Conservation (phyloP, 225 moss, liverwort and hornwort genomes). For the Sphagnum contortum region DNA sequence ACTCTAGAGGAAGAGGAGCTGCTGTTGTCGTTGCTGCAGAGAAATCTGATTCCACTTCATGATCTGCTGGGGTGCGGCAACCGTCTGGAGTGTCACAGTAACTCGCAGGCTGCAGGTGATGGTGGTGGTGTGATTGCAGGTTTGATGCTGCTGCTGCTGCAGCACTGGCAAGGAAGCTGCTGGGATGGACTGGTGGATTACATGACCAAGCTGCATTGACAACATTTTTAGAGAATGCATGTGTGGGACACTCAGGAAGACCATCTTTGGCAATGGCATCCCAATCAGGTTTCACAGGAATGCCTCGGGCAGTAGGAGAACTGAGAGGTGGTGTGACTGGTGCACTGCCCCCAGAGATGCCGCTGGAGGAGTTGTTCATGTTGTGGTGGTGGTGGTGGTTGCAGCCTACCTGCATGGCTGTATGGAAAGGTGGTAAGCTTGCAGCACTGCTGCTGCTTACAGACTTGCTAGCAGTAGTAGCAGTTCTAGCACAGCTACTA, state of each 20-base stretch:
- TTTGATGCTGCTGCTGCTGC: constrained; percentile 4
- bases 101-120: constrained; percentile 35
- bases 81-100: constrained; percentile 77
- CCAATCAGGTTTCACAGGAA: constrained; percentile 96
- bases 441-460: constrained; percentile 75
- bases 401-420: constrained; percentile 59
- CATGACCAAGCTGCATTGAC: constrained; percentile 48
- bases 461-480: constrained; percentile 85
- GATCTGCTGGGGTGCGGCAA: constrained; percentile 70
- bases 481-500: constrained; percentile 51
- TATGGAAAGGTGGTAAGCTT: constrained; percentile 73
- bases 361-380: constrained; percentile 47
- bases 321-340: constrained; percentile 94
- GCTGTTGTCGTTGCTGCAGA: constrained; percentile 37
- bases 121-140: constrained; percentile 1
- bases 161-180: constrained; percentile 45
- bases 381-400: constrained; percentile 69
- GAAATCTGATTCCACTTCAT: constrained; percentile 14
- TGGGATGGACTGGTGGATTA: neutral
- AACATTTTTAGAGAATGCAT: constrained; percentile 51
- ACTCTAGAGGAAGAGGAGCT: constrained; percentile 33
- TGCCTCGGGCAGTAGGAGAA: constrained; percentile 70
- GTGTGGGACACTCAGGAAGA: constrained; percentile 35
- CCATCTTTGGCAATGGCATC: constrained; percentile 59
- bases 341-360: constrained; percentile 75